Evolutionary conservation across 2,329 filamentous ascomycete species (phyloP).

Genomic region (Fusarium devonianum): DNA sequence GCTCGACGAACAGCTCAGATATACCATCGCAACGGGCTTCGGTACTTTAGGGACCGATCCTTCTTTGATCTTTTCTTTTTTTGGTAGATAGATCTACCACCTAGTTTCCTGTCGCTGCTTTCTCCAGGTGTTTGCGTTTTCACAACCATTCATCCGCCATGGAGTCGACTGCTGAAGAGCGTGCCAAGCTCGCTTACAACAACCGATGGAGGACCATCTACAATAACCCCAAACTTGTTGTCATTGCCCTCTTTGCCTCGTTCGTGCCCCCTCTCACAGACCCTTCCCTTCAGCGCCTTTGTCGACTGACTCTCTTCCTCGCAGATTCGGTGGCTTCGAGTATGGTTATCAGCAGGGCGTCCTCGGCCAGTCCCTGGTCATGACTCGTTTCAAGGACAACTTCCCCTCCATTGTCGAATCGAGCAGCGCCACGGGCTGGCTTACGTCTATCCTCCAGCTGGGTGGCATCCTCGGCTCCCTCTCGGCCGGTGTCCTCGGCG

Average conservation of each 20-base stretch:
- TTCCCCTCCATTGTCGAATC: conserved; percentile 57
- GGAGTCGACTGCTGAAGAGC: conserved; percentile 26
- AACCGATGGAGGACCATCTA: conserved; percentile 35
- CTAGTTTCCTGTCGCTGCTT: too few species aligned
- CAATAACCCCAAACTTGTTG: conserved; percentile 35
- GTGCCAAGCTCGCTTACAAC: conserved; percentile 34
- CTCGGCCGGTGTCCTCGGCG: conserved; percentile 55
- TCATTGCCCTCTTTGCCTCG: conserved; percentile 40
- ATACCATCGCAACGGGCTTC: not conserved
- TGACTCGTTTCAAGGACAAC: conserved; percentile 57
- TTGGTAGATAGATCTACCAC: not conserved
- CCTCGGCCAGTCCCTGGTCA: conserved; percentile 60
- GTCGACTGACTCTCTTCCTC: not conserved
- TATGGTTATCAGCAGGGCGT: conserved; percentile 58
- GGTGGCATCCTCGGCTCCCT: conserved; percentile 59
- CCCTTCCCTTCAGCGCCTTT: rapidly evolving
- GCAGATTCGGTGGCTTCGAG: conserved; percentile 36
- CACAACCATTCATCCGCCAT: conserved; percentile 5
- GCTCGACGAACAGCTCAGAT: not conserved
- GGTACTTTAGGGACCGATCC: not conserved
- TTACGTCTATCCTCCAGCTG: conserved; percentile 59
- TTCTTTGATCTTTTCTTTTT: not conserved
- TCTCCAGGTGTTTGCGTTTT: too few species aligned
- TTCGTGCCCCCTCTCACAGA: conserved; percentile 3
- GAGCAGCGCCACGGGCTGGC: conserved; percentile 57